A percentile compares a stretch with the other conserved stretches of the same genome.
Evolutionary conservation across 208 protist species (phyloP).

Genomic region (Crithidia sp.): DNA sequence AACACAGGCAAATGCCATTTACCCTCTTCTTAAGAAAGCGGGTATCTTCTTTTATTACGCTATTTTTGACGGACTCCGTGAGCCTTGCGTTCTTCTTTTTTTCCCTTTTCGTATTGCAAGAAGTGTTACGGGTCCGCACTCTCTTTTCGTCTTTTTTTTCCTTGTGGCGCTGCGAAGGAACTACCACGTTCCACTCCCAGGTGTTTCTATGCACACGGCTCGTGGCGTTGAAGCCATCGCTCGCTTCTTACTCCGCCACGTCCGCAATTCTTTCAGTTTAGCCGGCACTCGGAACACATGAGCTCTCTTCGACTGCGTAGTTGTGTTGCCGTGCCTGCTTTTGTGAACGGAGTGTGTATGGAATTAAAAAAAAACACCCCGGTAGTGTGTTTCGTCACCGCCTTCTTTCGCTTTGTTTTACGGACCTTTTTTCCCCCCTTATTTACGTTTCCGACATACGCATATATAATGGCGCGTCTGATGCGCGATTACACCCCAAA

Average conservation of each 20-base stretch:
- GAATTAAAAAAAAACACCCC: neutral
- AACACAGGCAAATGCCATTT: too few relatives aligned
- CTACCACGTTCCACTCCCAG: neutral
- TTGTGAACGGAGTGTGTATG: neutral
- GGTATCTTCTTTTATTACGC: neutral
- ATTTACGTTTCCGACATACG: slow-evolving; percentile 9
- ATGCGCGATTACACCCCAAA: neutral
- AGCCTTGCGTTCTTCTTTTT: neutral
- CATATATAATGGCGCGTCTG: slow-evolving; percentile 7
- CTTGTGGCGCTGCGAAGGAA: too few relatives aligned
- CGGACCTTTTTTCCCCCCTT: slow-evolving; percentile 11
- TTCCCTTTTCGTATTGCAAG: neutral
- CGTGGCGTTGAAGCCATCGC: too few relatives aligned
- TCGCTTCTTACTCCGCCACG: too few relatives aligned
- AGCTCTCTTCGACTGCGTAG: too few relatives aligned
- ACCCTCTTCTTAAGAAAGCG: too few relatives aligned
- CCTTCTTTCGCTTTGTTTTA: slow-evolving; percentile 10
- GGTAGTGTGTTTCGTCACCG: neutral
- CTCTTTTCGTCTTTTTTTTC: neutral
- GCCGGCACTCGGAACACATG: too few relatives aligned
- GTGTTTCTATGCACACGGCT: neutral
- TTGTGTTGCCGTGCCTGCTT: neutral
- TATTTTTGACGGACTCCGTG: too few relatives aligned
- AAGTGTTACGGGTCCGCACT: neutral
- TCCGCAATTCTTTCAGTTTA: too few relatives aligned